Base-by-base conservation (phyloP, 2,329 filamentous ascomycete genomes). In the Diaporthe ilicicola region DNA sequence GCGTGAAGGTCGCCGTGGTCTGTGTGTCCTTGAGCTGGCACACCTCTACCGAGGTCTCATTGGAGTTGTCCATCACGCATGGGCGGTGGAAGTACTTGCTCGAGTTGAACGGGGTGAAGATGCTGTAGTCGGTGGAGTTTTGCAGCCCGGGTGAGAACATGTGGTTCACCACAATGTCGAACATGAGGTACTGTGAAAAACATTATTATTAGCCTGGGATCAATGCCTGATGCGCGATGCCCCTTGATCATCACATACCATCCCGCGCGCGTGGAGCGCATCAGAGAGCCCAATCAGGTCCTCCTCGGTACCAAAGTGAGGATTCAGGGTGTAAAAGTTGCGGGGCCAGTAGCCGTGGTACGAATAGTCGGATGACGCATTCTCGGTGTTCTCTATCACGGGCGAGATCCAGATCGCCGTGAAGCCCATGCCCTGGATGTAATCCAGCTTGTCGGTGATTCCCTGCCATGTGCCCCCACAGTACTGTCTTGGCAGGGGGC, bases 151-250 rank as follows among this genome's bases (percentile, higher is more conserved):
- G 70, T 56, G 73, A 59, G 74, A 69, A 50, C 70, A 70, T 13
- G 76, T 91, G 87, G 76, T 90, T 90, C 50, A 85, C 82, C 2
- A 91, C 89, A 2, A 91, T 82, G 70, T 91, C 89, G 15, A 89
- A 83, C 89, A 91, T 91, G 42, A 91, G 80, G 71, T 87, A 89
- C 56, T 62, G n/a, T 32, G 4, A 4, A 10, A 15, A 22, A 5
- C 9, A 9, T 34, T 34, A 59, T 5, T 4, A 27, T 62, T 46
- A 62, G 56, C 1, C 17, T 27, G 10, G 10, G 15, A 29, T 22
- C 15, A 22, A 8, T 19, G 15, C 4, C 1, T 34, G 37, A 5
- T 39, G 37, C 13, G 37, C 4, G 15, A 29, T 22, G 12, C 17
- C n/a, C 2, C 12, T 32, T 0, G 10, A 22, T 10, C 7, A 13